A percentile compares a stretch with the other conserved stretches of the same genome.
These are phyloP conservation scores for Penicillium antarcticum DNA, from an alignment of 495 filamentous ascomycete species.

Conservation along the genomic window DNA sequence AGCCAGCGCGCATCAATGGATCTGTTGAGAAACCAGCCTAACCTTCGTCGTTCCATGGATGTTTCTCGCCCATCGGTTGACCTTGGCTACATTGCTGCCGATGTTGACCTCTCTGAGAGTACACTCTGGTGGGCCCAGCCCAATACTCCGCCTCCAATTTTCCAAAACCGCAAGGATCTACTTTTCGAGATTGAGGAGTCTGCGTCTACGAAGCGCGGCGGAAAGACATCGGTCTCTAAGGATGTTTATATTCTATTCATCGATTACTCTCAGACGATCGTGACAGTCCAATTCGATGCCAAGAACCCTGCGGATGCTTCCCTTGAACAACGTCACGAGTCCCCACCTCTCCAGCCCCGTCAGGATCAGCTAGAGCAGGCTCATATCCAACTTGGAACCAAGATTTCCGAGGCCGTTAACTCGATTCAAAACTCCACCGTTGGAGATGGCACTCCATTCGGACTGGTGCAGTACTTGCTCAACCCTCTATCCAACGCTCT, in stretches of 20 bases:
- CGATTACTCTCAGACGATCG: conserved; percentile 93
- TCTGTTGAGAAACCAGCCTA: conserved; percentile 47
- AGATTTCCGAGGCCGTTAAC: conserved; percentile 64
- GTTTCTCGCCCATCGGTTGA: conserved; percentile 63
- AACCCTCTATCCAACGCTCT: conserved; percentile 69
- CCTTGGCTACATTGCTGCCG: conserved; percentile 77
- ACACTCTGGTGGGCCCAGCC: conserved; percentile 83
- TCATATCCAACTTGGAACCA: conserved; percentile 70
- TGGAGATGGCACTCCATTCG: conserved; percentile 76
- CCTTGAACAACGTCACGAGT: conserved; percentile 84
- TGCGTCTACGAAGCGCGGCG: conserved; percentile 61
- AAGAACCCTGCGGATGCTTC: conserved; percentile 66
- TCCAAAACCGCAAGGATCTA: conserved; percentile 81
- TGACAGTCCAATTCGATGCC: conserved; percentile 76
- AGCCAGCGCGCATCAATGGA: conserved; percentile 67
- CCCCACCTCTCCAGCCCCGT: conserved; percentile 75
- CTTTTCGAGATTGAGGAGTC: conserved; percentile 81
- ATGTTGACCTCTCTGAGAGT: conserved; percentile 70
- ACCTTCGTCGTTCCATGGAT: conserved; percentile 71
- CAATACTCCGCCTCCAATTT: conserved; percentile 66
- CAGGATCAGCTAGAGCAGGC: conserved; percentile 91
- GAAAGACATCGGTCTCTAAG: conserved; percentile 67
- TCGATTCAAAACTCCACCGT: conserved; percentile 74
- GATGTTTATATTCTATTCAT: conserved; percentile 83
- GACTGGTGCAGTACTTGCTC: conserved; percentile 75